Evolutionary conservation across 495 filamentous ascomycete species (phyloP), one percentile per base, ranked within the genome.

Genomic region (Aspergillus ostianus): DNA sequence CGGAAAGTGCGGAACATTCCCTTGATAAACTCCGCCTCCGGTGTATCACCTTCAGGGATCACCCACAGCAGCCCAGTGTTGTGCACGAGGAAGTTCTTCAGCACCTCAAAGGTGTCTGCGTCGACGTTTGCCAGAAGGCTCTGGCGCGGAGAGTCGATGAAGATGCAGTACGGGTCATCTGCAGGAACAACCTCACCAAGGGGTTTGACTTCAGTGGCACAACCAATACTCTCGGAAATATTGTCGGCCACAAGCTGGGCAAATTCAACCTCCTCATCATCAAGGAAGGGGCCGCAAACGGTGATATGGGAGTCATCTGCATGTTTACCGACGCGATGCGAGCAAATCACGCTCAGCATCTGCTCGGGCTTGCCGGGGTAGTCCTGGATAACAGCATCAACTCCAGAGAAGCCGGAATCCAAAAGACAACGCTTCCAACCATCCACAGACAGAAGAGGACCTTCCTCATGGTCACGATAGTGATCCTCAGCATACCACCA

Each of bases 1-100:
- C 49, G 49, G 19, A 51, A 29, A 9, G 49, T 51, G 9, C 49
- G 49, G 15, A 51, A 17, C 19, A 51, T 27, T 51, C 49, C 49
- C 36, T 41, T 41, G 36, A 41, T 41, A 10, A 10, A 41, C 36
- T 41, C 36, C 2, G 36, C 15, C 13, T 41, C 36, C 36, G 36
- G 36, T 1, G 36, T 10, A 15, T 12, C 36, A 15, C 36, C 36
- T 17, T 41, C 36, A 10, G 36, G 36, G 36, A 41, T 41, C 36
- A 41, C 36, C 36, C 36, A 41, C 36, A 41, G 10, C 36, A 41
- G 13, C 15, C 36, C 36, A 17, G 36, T 41, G 36, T 41, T 41
- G 36, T 41, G 36, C 10, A 41, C 13, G 12, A 41, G 13, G 36
- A 41, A 41, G 36, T 41, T 41, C 36, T 41, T 41, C 36, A 41